Evolutionary conservation across 2,329 filamentous ascomycete genomes (phyloP).

Genomic region (Venturia nashicola): DNA sequence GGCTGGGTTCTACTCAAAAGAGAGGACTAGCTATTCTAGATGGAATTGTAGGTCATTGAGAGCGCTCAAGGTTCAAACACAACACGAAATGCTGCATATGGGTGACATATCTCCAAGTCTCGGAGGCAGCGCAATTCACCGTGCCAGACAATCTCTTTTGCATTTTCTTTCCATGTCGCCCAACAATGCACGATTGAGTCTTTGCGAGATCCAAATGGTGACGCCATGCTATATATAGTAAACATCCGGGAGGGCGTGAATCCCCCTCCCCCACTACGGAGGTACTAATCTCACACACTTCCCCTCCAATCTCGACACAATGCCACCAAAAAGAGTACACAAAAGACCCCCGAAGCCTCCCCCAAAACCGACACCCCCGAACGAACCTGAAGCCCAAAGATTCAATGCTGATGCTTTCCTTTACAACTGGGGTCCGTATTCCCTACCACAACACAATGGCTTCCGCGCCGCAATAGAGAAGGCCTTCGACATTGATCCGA

Average conservation of each 20-base stretch:
- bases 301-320: neutral
- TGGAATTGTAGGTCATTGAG: neutral
- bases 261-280: neutral
- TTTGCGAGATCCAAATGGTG: neutral
- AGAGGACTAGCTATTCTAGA: neutral
- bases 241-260: too few species aligned
- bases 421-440: conserved; percentile 28
- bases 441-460: conserved; percentile 28
- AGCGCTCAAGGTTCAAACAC: neutral
- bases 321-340: neutral
- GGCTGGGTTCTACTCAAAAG: neutral
- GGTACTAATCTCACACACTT: neutral
- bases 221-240: neutral
- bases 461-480: conserved; percentile 34
- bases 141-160: too few species aligned
- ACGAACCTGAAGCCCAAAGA: neutral
- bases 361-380: neutral
- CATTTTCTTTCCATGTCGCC: too few species aligned
- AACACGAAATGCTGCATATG: too few species aligned
- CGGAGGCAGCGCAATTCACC: too few species aligned
- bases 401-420: conserved; percentile 37
- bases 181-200: neutral
- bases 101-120: too few species aligned
- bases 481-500: conserved; percentile 33
- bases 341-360: neutral